Conservation (phyloP, 768 basidiomycete species). For the Kwoniella sp. region DNA sequence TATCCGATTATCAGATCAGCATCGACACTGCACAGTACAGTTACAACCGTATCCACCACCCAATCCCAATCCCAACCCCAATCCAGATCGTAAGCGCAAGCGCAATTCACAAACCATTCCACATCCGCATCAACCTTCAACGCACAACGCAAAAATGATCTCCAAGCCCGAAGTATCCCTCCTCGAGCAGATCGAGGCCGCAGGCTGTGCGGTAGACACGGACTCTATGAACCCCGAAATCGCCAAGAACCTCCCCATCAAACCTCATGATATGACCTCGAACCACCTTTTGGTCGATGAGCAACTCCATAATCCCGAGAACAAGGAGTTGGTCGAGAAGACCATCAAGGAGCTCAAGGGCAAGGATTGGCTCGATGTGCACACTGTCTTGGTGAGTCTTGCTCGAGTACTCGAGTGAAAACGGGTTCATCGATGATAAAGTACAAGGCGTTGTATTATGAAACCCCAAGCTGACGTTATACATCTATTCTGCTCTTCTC, state of each 20-base stretch:
- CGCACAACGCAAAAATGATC: too few relatives aligned
- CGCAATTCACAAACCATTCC: background rate
- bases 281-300: constrained; percentile 42
- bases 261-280: constrained; percentile 45
- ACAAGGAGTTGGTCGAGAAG: constrained; percentile 45
- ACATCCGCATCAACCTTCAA: too few relatives aligned
- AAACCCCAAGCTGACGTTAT: too few relatives aligned
- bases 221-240: constrained; percentile 44
- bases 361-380: constrained; percentile 29
- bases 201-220: constrained; percentile 39
- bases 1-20: too few relatives aligned
- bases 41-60: too few relatives aligned
- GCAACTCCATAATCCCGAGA: constrained; percentile 38
- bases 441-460: too few relatives aligned
- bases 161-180: constrained; percentile 28
- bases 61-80: too few relatives aligned
- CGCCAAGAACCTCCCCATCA: constrained; percentile 41
- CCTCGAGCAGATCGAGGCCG: constrained; percentile 40
- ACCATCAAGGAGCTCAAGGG: constrained; percentile 37
- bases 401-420: too few relatives aligned
- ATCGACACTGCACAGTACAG: too few relatives aligned
- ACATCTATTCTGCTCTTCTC: background rate
- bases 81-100: too few relatives aligned
- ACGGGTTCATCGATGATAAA: too few relatives aligned
- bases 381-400: constrained; percentile 30